A percentile compares a stretch with the other conserved stretches of the same genome.
Evolutionary conservation across 495 filamentous ascomycete species (phyloP).

Genomic region (Aspergillus leporis): DNA sequence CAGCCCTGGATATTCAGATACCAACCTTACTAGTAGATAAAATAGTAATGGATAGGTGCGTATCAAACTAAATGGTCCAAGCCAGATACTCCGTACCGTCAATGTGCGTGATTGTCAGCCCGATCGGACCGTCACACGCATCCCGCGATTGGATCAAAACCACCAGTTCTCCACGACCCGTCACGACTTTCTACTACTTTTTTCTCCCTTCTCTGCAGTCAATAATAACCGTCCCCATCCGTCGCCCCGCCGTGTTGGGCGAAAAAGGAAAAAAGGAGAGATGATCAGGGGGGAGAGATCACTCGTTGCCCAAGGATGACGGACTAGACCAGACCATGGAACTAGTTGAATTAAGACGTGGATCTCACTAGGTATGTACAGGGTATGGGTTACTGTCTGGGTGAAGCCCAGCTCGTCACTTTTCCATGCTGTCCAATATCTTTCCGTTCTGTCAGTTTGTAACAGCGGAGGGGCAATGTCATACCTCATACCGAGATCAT

Average conservation of each 20-base stretch:
- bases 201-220: constrained; percentile 4
- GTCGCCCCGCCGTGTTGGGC: constrained; percentile 20
- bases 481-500: neutral
- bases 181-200: neutral
- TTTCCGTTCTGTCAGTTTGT: constrained; percentile 6
- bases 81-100: constrained; percentile 4
- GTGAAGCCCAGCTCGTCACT: neutral
- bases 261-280: constrained; percentile 6
- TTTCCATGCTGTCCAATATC: constrained; percentile 1
- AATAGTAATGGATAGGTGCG: neutral
- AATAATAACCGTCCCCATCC: constrained; percentile 12
- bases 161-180: constrained; percentile 11
- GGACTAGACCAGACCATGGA: constrained; percentile 8
- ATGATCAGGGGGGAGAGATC: constrained; percentile 4
- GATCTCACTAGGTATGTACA: constrained; percentile 5
- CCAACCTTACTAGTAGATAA: neutral
- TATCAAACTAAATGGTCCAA: neutral
- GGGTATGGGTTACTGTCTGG: neutral
- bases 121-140: constrained; percentile 22
- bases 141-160: constrained; percentile 25
- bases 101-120: constrained; percentile 22
- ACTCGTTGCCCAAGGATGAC: constrained; percentile 2
- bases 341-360: constrained; percentile 13
- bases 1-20: constrained; percentile 3
- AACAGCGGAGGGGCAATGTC: neutral